Conservation (phyloP, 2,329 filamentous ascomycete species). For the Diaporthe aspalathi region DNA sequence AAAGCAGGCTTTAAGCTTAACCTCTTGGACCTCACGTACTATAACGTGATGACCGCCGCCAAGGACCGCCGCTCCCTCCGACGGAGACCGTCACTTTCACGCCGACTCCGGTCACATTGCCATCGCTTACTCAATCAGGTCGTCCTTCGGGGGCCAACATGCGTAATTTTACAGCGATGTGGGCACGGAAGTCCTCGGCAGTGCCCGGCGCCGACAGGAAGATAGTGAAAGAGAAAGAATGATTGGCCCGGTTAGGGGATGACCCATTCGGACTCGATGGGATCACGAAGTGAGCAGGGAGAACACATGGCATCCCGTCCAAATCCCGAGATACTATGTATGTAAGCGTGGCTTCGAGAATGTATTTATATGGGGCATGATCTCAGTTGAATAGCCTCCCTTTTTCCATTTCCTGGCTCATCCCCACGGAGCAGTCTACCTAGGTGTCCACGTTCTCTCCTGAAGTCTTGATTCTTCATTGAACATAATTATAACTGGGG, state of each 20-base stretch:
- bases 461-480: neutral
- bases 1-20: neutral
- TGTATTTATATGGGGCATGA: neutral
- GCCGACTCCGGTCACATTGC: neutral
- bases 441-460: neutral
- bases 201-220: neutral
- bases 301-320: neutral
- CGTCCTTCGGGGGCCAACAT: neutral
- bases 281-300: neutral
- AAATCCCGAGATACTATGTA: neutral
- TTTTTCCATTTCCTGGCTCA: neutral
- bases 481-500: neutral
- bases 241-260: neutral
- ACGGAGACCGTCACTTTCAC: neutral
- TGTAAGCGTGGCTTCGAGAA: neutral
- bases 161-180: neutral
- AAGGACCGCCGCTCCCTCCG: neutral
- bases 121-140: neutral
- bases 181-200: constrained; percentile 1
- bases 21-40: neutral
- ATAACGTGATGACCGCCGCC: neutral
- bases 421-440: neutral
- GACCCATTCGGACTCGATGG: neutral
- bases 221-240: neutral
- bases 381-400: neutral